Evolutionary conservation across 2,329 filamentous ascomycete genomes (phyloP).

Genomic region (Pseudogymnoascus sp.): DNA sequence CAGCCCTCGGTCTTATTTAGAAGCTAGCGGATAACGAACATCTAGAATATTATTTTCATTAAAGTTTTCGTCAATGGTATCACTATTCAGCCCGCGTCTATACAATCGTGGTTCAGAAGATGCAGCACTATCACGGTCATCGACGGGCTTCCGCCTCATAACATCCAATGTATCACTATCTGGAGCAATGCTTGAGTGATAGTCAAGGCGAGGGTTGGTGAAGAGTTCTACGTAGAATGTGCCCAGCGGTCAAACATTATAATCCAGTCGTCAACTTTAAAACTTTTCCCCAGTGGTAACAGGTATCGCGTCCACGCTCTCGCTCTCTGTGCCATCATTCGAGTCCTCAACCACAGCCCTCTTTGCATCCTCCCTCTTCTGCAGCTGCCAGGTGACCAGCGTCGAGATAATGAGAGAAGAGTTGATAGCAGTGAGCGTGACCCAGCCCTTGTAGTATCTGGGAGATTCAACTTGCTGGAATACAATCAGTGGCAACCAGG

Average conservation of each 20-base stretch:
- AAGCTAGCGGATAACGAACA: not conserved
- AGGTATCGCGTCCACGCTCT: not conserved
- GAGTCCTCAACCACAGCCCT: not conserved
- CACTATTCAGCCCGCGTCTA: not conserved
- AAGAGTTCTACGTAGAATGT: not conserved
- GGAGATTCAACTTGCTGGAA: conserved; percentile 61
- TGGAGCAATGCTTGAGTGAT: not conserved
- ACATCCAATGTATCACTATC: not conserved
- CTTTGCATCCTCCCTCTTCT: conserved; percentile 34
- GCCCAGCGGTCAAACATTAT: not conserved
- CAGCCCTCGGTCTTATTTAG: not conserved
- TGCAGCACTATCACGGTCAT: not conserved
- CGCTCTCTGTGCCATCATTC: not conserved
- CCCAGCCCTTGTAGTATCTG: conserved; percentile 52
- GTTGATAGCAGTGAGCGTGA: conserved; percentile 46
- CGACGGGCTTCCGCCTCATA: not conserved
- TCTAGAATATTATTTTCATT: not conserved
- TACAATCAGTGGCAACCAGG: conserved; percentile 60
- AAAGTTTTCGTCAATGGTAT: not conserved
- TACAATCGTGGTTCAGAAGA: not conserved
- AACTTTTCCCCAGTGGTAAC: not conserved
- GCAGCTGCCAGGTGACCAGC: conserved; percentile 40
- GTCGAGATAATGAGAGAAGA: conserved; percentile 43
- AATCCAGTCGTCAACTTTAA: not conserved
- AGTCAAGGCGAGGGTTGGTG: not conserved